Base-by-base conservation (phyloP, 164 flowering plant species). In the Macadamia integrifolia region DNA sequence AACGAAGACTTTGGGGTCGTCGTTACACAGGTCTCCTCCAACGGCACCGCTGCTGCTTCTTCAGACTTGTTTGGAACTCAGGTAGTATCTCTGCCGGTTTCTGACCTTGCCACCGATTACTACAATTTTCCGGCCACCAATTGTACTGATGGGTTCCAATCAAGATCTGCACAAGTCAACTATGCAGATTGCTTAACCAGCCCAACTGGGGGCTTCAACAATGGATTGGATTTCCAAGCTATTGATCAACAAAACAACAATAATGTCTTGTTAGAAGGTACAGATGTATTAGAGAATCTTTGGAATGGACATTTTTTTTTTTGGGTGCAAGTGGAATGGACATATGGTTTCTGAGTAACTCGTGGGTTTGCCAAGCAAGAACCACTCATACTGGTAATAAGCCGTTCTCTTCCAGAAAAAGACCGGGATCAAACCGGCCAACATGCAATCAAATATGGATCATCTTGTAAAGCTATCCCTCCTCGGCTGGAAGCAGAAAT, bases 341-440 rank as follows among this genome's bases (percentile, higher is more conserved):
- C 49, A 61, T 79, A 31, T 86, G 79, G 83, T 72, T 82, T 65
- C 65, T 81, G 98, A 92, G 75, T 89, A 94, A 67, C 92, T 86
- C 65, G 42, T 80, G 68, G 90, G 84, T 32, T 89, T 87, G 3
- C 42, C 78, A 52, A 97, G 97, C 18, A 92, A 71, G 61, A 86
- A 90, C 99, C 99, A 92, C 76, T 83, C 80, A 73, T 94, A 94
- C 77, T 94, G 99, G 32, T 53, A 68, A 71, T 92, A 90, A 14
- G 96, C 96, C 9, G 89, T 79, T n/a, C 99, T 75, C 17, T 72
- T 71, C 99, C 99, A 92, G 82, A 94, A 94, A 55, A 88, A 86
- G 3, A 94, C 96, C 74, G 98, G 99, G 35, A 94, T 86, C 65
- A 97, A 83, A 66, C 99, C 99, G 76, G 98, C 98, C 18, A 94